A percentile compares a stretch with the other conserved stretches of the same genome.
These are phyloP conservation scores for Aspergillus vadensis DNA, from an alignment of 2,329 filamentous ascomycete species.

Conservation along the genomic window DNA sequence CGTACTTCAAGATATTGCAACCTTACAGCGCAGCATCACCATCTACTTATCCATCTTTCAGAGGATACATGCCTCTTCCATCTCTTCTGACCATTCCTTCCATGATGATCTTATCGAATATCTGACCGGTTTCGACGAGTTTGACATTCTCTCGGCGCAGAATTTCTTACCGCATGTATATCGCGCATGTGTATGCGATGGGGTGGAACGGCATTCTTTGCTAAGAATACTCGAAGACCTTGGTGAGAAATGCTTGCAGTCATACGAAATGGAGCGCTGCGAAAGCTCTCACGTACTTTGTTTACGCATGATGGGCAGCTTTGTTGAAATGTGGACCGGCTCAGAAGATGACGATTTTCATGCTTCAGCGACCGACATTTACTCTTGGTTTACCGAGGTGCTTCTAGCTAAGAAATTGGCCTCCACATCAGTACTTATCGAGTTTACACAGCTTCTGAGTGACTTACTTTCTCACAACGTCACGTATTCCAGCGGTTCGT, in stretches of 20 bases:
- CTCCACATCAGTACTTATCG: slow-evolving; percentile 68
- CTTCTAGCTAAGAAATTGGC: slow-evolving; percentile 68
- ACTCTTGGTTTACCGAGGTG: slow-evolving; percentile 71
- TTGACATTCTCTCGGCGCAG: slow-evolving; percentile 42
- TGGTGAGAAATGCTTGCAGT: slow-evolving; percentile 51
- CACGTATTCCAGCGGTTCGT: slow-evolving; percentile 64
- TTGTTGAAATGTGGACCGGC: slow-evolving; percentile 65
- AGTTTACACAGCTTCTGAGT: slow-evolving; percentile 69
- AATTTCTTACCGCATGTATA: slow-evolving; percentile 36
- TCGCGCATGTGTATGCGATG: slow-evolving; percentile 29
- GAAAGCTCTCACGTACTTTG: slow-evolving; percentile 71
- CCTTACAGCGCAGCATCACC: slow-evolving; percentile 42
- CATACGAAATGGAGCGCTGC: slow-evolving; percentile 67
- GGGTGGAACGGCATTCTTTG: slow-evolving; percentile 39
- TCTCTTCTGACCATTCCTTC: background rate
- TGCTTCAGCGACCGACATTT: slow-evolving; percentile 72
- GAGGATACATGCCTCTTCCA: slow-evolving; percentile 15
- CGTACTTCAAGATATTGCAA: slow-evolving; percentile 34
- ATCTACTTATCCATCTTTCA: slow-evolving; percentile 38
- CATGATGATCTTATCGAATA: slow-evolving; percentile 35
- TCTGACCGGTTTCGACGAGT: slow-evolving; percentile 38
- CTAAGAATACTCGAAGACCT: slow-evolving; percentile 51
- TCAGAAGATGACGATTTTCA: slow-evolving; percentile 60
- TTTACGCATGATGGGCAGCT: slow-evolving; percentile 67
- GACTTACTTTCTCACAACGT: slow-evolving; percentile 67